Percentiles rank a stretch among this genome's conserved stretches.
These are phyloP conservation scores for Podila epicladia DNA, from an alignment of 192 early-diverging fungal species.

Conservation along the genomic window DNA sequence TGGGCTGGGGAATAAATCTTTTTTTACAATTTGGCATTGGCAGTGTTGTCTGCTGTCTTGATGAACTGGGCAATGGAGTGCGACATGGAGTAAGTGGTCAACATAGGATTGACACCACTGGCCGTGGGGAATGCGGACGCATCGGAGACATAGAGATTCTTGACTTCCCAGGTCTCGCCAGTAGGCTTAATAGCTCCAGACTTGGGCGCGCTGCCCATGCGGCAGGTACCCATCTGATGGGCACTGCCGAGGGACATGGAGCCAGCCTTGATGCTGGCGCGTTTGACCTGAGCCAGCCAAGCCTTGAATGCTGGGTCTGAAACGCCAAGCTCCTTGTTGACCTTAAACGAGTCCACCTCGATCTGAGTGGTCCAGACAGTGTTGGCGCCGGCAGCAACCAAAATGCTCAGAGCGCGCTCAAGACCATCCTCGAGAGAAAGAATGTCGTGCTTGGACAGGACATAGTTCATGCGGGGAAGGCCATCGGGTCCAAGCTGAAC, in stretches of 20 bases:
- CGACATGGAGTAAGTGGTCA: constrained; percentile 39
- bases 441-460: constrained; percentile 61
- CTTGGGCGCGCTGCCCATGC: constrained; percentile 69
- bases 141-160: constrained; percentile 78
- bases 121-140: constrained; percentile 77
- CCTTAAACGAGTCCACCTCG: constrained; percentile 54
- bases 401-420: constrained; percentile 51
- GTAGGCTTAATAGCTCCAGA: constrained; percentile 69
- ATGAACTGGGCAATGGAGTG: constrained; percentile 52
- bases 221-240: constrained; percentile 76
- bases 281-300: constrained; percentile 33
- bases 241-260: constrained; percentile 57
- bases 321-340: constrained; percentile 41
- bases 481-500: constrained; percentile 55
- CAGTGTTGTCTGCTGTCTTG: constrained; percentile 13
- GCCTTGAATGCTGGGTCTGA: constrained; percentile 48
- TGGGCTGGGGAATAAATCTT: background rate
- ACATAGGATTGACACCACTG: constrained; percentile 77
- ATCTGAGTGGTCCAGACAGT: constrained; percentile 64
- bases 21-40: constrained; percentile 12
- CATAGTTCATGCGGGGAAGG: constrained; percentile 58
- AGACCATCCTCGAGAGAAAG: constrained; percentile 58
- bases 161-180: constrained; percentile 79
- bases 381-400: constrained; percentile 74
- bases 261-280: constrained; percentile 37